Percentiles rank a stretch among this genome's conserved stretches.
These are phyloP conservation scores for Didymella sp. DNA, from an alignment of 2,329 filamentous ascomycete species.

Conservation along the genomic window DNA sequence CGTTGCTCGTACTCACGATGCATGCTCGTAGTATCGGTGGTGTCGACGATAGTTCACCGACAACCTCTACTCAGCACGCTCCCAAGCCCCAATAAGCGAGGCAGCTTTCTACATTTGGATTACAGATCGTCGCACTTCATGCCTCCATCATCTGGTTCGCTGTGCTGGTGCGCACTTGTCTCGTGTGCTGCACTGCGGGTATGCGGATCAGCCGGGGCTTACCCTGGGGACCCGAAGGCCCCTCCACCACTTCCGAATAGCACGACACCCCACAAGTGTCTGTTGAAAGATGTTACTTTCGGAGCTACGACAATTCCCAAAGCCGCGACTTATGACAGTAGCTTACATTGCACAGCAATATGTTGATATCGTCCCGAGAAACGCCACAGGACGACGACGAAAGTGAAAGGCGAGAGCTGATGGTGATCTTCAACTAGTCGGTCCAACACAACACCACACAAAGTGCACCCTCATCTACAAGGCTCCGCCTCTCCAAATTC, in stretches of 20 bases:
- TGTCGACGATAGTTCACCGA: not conserved
- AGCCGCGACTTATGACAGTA: not conserved
- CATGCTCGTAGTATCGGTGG: not conserved
- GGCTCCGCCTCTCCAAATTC: not conserved
- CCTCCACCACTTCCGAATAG: not conserved
- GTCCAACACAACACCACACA: not conserved
- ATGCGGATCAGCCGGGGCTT: constrained; percentile 10
- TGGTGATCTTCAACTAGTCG: not conserved
- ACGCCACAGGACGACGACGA: not conserved
- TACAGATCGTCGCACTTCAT: not conserved
- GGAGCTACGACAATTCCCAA: not conserved
- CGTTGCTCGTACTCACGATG: not conserved
- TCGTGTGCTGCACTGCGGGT: constrained; percentile 8
- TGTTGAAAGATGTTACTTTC: not conserved
- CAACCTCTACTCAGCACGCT: not conserved
- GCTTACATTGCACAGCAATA: not conserved
- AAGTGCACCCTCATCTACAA: not conserved
- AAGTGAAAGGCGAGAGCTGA: not conserved
- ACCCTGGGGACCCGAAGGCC: constrained; percentile 13
- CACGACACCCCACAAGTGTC: not conserved
- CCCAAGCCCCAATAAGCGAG: not conserved
- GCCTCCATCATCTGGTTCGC: not conserved
- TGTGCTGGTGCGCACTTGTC: not conserved
- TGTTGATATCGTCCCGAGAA: not conserved
- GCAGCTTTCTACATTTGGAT: not conserved